Percentiles rank a stretch among this genome's conserved stretches.
These are phyloP conservation scores for Schizothecium vesticola DNA, from an alignment of 495 filamentous ascomycete genomes.

Conservation along the genomic window DNA sequence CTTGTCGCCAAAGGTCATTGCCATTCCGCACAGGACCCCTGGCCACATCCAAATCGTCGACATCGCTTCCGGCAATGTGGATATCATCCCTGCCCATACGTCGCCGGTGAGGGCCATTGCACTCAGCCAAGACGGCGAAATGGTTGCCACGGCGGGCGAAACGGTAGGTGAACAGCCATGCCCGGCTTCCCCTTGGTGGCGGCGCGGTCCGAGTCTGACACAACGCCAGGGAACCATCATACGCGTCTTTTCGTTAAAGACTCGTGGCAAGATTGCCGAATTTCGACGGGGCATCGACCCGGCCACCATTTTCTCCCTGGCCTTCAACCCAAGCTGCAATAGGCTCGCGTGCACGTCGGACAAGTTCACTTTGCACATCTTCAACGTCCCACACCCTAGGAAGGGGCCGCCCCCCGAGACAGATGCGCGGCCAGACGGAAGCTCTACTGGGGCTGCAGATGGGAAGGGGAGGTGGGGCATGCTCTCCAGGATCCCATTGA, in stretches of 20 bases:
- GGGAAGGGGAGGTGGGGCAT: conserved; percentile 72
- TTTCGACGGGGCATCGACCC: conserved; percentile 83
- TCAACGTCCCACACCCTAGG: conserved; percentile 56
- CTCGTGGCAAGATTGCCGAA: conserved; percentile 73
- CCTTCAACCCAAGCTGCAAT: conserved; percentile 73
- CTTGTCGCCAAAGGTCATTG: conserved; percentile 63
- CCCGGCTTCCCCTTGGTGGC: background rate
- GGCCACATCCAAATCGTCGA: conserved; percentile 94
- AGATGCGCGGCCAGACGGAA: background rate
- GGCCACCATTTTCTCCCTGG: conserved; percentile 78
- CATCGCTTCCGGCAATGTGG: conserved; percentile 74
- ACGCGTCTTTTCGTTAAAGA: conserved; percentile 72
- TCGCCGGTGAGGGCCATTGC: conserved; percentile 72
- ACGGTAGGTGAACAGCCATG: conserved; percentile 45
- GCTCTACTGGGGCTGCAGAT: conserved; percentile 15
- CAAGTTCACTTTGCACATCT: conserved; percentile 91
- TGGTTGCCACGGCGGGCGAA: conserved; percentile 89
- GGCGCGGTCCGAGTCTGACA: background rate
- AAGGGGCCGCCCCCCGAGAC: conserved; percentile 55
- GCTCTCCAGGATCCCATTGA: conserved; percentile 67
- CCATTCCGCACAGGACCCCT: conserved; percentile 75
- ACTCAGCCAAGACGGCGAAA: conserved; percentile 71
- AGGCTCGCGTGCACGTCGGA: conserved; percentile 92
- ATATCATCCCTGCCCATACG: conserved; percentile 89
- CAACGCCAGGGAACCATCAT: conserved; percentile 70